Conservation (phyloP, 2,329 filamentous ascomycete genomes). For the Fusarium nygamai region DNA sequence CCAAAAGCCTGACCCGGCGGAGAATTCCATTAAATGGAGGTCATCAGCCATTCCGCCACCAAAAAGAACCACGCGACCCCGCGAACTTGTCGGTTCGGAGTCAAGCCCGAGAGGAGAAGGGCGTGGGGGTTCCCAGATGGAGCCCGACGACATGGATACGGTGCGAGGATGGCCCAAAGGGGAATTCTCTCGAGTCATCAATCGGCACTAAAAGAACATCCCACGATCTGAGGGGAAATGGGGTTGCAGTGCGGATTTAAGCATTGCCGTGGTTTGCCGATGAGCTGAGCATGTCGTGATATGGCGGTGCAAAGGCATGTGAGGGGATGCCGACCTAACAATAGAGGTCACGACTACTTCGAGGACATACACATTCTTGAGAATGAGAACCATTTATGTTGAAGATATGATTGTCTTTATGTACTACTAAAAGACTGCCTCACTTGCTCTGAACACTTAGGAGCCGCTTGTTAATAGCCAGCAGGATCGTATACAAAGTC, state of each 20-base stretch:
- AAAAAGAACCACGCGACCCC: conserved; percentile 4
- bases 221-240: conserved; percentile 20
- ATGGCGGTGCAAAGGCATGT: not conserved
- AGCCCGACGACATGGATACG: not conserved
- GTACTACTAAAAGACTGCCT: fast-evolving
- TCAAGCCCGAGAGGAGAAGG: not conserved
- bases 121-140: conserved; percentile 16
- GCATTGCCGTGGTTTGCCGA: not conserved
- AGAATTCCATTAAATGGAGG: not conserved
- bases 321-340: not conserved
- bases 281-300: not conserved
- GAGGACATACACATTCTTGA: too few species aligned
- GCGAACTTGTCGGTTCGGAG: not conserved
- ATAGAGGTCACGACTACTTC: too few species aligned
- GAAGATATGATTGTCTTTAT: fast-evolving
- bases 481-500: conserved; percentile 49
- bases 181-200: conserved; percentile 7
- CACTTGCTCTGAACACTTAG: not conserved
- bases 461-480: conserved; percentile 44
- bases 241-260: not conserved
- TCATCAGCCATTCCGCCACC: not conserved
- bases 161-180: not conserved
- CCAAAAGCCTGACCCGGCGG: not conserved
- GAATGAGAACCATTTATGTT: too few species aligned
- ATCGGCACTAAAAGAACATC: conserved; percentile 1